phyloP scores from a whole-genome alignment of 345 rosid genomes.

The Jatropha curcas region DNA sequence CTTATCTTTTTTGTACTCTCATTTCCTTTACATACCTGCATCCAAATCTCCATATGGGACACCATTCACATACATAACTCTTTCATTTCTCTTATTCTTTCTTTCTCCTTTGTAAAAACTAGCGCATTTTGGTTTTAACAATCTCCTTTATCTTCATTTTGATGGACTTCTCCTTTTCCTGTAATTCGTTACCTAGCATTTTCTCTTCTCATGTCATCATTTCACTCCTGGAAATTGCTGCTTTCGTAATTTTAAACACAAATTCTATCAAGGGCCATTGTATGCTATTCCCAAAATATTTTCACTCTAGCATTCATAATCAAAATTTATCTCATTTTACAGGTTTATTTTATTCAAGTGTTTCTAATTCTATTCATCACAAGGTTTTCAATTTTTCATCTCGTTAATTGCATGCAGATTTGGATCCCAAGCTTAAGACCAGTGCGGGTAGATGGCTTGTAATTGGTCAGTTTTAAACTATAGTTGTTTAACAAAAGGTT shows the following conservation, averaged over 20 bases:
- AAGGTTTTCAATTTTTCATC: constrained; percentile 6
- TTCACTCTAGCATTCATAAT: not conserved
- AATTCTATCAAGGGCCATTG: not conserved
- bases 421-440: not conserved
- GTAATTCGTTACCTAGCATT: not conserved
- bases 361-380: not conserved
- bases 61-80: not conserved
- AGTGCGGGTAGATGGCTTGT: not conserved
- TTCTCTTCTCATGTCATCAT: not conserved
- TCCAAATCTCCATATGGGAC: not conserved
- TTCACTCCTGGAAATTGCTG: not conserved
- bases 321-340: not conserved
- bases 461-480: not conserved
- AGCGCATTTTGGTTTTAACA: not conserved
- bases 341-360: not conserved
- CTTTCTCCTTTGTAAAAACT: not conserved
- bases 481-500: not conserved
- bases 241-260: not conserved
- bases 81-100: not conserved
- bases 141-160: not conserved
- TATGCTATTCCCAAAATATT: not conserved
- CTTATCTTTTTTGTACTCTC: not conserved
- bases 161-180: no score
- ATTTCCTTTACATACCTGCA: not conserved
- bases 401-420: not conserved